Base-by-base conservation (phyloP, 495 filamentous ascomycete species). In the Aspergillus indologenus region DNA sequence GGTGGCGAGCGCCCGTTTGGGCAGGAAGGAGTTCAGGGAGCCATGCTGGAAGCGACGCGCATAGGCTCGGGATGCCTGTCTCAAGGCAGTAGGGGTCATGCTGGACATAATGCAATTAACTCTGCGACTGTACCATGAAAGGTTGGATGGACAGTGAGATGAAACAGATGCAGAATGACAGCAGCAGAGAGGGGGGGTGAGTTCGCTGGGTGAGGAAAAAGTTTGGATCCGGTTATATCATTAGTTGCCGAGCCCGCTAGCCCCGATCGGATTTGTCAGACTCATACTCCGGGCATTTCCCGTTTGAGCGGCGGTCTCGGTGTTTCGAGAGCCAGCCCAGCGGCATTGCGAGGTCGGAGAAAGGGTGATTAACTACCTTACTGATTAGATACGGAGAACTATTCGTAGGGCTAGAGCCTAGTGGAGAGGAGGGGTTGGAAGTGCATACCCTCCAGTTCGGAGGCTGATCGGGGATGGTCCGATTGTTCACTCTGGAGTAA, bases 51-150 rank as follows among this genome's bases (percentile, higher is more conserved):
- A 61, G 44, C 67, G 80, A 68, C 75, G 79, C 12, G 86, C 79
- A 68, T 82, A 87, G 60, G 87, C 81, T 64, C 88, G 83, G 54
- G 90, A 88, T 50, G 87, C 88, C 80, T 92, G 89, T 78, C 90
- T 87, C 76, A 90, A 77, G 64, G 85, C 86, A 69, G 80, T 79
- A 46, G 89, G 84, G 62, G 86, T 81, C 72, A 89, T 79, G 65
- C 80, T 84, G 57, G 88, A 84, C 91, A 96, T 96, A 65, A 65
- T 71, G 61, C 46, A 64, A 55, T 69, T 68, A 63, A 61, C 21
- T 64, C 46, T 59, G 48, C 58, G 48, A 61, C 61, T 60, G 43
- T 55, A 67, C 56, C 62, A 63, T 66, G 58, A 44, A 69, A 55
- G 40, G 5, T 54, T 62, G 53, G 54, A 66, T 62, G 56, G 49